Percentiles rank a stretch among this genome's conserved stretches.
Evolutionary conservation across 2,329 filamentous ascomycete species (phyloP).

Genomic region (Alternaria triticimaculans): DNA sequence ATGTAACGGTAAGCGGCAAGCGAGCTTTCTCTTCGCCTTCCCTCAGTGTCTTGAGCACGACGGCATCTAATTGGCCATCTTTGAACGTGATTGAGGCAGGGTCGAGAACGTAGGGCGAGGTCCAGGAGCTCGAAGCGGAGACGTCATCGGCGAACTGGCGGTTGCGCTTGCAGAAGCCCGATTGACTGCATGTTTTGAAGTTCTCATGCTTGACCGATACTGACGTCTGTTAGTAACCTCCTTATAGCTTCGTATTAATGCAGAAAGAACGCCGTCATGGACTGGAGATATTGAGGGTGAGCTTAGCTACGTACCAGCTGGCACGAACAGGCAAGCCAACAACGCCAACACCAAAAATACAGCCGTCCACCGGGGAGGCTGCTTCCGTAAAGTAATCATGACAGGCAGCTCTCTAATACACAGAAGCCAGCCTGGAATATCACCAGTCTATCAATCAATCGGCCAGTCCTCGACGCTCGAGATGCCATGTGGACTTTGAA

Average conservation of each 20-base stretch:
- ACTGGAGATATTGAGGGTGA: neutral
- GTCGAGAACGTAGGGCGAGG: conserved; percentile 79
- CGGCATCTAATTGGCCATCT: conserved; percentile 79
- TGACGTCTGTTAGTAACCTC: conserved; percentile 45
- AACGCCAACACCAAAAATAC: conserved; percentile 41
- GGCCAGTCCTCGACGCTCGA: conserved; percentile 5
- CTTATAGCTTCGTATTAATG: neutral
- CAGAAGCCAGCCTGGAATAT: conserved; percentile 28
- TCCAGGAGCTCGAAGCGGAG: conserved; percentile 71
- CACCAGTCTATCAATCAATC: neutral
- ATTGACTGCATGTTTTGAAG: conserved; percentile 96
- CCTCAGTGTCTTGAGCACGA: conserved; percentile 79
- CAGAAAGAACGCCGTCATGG: neutral
- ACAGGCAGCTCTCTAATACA: conserved; percentile 28
- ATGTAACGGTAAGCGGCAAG: conserved; percentile 83
- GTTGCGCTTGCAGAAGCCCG: conserved; percentile 97
- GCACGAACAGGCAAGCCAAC: conserved; percentile 44
- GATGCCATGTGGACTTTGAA: conserved; percentile 25
- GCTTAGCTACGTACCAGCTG: conserved; percentile 44
- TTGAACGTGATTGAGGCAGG: conserved; percentile 76
- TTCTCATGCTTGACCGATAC: conserved; percentile 91
- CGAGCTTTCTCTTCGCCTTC: conserved; percentile 71
- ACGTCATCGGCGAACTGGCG: conserved; percentile 85
- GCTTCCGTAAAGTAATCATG: conserved; percentile 35
- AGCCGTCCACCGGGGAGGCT: conserved; percentile 68